Conservation (phyloP, 371 early-diverging fungal genomes). For the Mucor circinelloides region DNA sequence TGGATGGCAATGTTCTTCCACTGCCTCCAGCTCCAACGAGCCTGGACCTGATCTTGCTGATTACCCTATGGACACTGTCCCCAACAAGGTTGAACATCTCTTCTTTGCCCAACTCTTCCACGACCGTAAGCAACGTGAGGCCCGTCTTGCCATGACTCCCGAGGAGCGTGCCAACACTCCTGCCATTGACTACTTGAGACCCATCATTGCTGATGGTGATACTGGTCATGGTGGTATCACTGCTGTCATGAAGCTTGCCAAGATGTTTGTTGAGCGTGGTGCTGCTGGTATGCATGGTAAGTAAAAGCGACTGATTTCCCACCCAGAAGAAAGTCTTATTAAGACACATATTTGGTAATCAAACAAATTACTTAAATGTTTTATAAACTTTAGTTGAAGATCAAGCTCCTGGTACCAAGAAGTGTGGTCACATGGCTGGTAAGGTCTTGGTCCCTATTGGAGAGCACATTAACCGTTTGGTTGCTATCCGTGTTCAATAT, state of each 20-base stretch:
- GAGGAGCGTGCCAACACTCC: conserved; percentile 74
- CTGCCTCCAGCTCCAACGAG: conserved; percentile 95
- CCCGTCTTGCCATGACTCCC: conserved; percentile 71
- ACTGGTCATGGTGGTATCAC: conserved; percentile 96
- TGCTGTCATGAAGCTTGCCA: conserved; percentile 90
- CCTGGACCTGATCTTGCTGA: conserved; percentile 98
- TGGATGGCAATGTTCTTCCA: conserved; percentile 98
- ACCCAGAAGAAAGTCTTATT: not conserved
- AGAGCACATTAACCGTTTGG: conserved; percentile 96
- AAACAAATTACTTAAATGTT: not conserved
- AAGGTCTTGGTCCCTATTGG: conserved; percentile 96
- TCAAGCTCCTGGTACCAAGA: conserved; percentile 94
- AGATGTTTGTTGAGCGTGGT: conserved; percentile 93
- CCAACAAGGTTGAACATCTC: conserved; percentile 98
- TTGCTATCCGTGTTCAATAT: conserved; percentile 94
- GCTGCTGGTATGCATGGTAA: conserved; percentile 86
- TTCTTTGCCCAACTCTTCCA: conserved; percentile 98
- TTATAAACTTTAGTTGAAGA: conserved; percentile 74
- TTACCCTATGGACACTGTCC: conserved; percentile 98
- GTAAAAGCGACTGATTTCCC: conserved; percentile 5
- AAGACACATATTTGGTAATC: not conserved
- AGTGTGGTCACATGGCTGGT: conserved; percentile 99
- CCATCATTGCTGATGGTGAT: conserved; percentile 97
- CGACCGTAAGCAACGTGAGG: conserved; percentile 95
- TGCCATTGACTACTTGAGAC: conserved; percentile 88